Evolutionary conservation across 805 yeast species (phyloP).

Genomic region (Yamadazyma scolyti): DNA sequence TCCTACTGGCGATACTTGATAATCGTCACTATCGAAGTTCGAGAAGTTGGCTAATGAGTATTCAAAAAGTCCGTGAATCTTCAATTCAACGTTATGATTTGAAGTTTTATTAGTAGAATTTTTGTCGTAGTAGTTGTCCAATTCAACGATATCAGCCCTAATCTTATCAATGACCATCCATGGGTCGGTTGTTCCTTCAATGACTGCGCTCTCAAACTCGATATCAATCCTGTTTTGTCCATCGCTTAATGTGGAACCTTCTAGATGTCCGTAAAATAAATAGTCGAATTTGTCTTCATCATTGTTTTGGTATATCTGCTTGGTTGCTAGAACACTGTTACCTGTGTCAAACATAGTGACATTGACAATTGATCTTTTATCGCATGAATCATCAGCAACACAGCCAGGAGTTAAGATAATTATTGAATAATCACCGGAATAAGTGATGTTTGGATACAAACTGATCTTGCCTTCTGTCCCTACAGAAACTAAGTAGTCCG

Average conservation of each 20-base stretch:
- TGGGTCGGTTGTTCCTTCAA: constrained; percentile 19
- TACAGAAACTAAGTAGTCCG: constrained; percentile 27
- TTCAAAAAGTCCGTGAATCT: constrained; percentile 78
- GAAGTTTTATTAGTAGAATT: constrained; percentile 25
- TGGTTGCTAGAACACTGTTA: constrained; percentile 39
- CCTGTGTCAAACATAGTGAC: constrained; percentile 59
- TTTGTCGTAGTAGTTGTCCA: constrained; percentile 37
- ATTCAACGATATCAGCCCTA: constrained; percentile 43
- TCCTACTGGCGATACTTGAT: constrained; percentile 29
- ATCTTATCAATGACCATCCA: constrained; percentile 72
- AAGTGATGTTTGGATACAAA: constrained; percentile 65
- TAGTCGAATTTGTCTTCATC: constrained; percentile 75
- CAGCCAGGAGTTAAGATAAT: constrained; percentile 89
- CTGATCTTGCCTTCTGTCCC: constrained; percentile 37
- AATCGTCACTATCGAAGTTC: constrained; percentile 17
- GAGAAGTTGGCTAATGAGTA: constrained; percentile 68
- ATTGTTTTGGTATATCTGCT: constrained; percentile 74
- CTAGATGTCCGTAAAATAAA: constrained; percentile 66
- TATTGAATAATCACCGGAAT: constrained; percentile 72
- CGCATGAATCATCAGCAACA: constrained; percentile 60
- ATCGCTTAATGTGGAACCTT: constrained; percentile 29
- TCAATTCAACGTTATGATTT: constrained; percentile 18
- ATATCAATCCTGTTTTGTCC: constrained; percentile 29
- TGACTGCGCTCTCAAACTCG: constrained; percentile 21
- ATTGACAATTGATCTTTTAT: constrained; percentile 69